Percentiles rank a stretch among this genome's conserved stretches.
These are phyloP conservation scores for Globisporangium spinosum DNA, from an alignment of 352 stramenopile species.

Conservation along the genomic window DNA sequence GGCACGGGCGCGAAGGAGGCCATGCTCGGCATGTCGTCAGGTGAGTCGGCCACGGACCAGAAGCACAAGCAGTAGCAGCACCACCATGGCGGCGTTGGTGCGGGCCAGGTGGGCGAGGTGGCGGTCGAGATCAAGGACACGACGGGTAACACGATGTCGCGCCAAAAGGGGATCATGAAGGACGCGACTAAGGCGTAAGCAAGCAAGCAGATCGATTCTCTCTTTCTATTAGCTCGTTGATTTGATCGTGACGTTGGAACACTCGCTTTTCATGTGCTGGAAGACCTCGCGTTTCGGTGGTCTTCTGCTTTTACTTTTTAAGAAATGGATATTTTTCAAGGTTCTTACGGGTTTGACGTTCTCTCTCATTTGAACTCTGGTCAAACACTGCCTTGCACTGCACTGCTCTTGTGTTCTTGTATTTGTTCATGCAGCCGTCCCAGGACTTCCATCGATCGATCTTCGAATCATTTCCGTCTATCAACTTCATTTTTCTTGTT, in stretches of 20 bases:
- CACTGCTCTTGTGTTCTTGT: no score
- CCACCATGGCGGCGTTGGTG: not conserved
- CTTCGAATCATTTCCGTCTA: not conserved
- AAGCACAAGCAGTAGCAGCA: slow-evolving; percentile 6
- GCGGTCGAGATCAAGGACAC: slow-evolving; percentile 18
- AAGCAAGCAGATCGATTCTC: not conserved
- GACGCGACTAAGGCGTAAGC: slow-evolving; percentile 17
- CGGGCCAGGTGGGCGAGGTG: slow-evolving; percentile 6
- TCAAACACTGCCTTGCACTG: no score
- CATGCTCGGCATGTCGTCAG: not conserved
- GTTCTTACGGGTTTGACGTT: not conserved
- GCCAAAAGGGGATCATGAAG: slow-evolving; percentile 22
- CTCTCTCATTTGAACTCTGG: no score
- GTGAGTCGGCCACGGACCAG: slow-evolving; percentile 4
- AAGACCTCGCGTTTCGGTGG: not conserved
- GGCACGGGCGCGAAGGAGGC: slow-evolving; percentile 6
- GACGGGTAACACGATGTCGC: slow-evolving; percentile 18
- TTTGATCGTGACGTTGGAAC: not conserved
- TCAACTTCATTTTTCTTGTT: not conserved
- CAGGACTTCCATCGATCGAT: no score
- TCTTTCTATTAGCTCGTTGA: not conserved
- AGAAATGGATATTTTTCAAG: slow-evolving; percentile 8
- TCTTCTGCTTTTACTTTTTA: not conserved
- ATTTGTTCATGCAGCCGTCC: no score
- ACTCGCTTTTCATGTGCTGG: not conserved